Percentiles rank a stretch among this genome's conserved stretches.
Conservation (phyloP, 2,329 filamentous ascomycete species). For the Pseudonectria buxi region DNA sequence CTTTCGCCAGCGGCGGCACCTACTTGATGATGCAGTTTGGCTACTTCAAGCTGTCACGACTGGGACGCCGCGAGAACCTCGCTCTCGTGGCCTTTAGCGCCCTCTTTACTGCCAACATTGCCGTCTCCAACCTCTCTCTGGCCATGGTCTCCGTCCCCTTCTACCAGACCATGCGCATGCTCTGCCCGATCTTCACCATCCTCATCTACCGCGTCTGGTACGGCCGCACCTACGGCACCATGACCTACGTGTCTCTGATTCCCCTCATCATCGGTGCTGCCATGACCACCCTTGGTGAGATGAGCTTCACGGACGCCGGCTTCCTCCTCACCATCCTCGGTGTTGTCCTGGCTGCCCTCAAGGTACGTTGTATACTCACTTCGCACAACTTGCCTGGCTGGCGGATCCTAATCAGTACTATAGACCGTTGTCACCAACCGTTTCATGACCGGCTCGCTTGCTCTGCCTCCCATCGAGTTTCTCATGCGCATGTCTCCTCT, state of each 20-base stretch:
- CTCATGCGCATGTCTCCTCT: constrained; percentile 58
- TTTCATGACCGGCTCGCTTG: constrained; percentile 55
- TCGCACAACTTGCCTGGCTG: not conserved
- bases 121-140: constrained; percentile 57
- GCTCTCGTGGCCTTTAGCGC: constrained; percentile 52
- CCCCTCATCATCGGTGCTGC: constrained; percentile 55
- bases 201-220: constrained; percentile 53
- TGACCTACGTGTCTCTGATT: constrained; percentile 53
- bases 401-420: constrained; percentile 9
- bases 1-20: constrained; percentile 52
- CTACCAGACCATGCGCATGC: constrained; percentile 58
- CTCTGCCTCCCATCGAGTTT: constrained; percentile 52
- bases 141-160: constrained; percentile 58
- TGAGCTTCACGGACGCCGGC: constrained; percentile 53
- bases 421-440: constrained; percentile 57
- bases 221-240: constrained; percentile 45
- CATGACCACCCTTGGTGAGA: constrained; percentile 55
- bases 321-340: constrained; percentile 49
- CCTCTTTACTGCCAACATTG: constrained; percentile 58
- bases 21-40: constrained; percentile 44
- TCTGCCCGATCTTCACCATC: constrained; percentile 55
- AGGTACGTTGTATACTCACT: constrained; percentile 30
- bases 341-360: constrained; percentile 47
- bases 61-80: constrained; percentile 46
- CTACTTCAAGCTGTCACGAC: constrained; percentile 45